A percentile compares a stretch with the other conserved stretches of the same genome.
These are phyloP conservation scores for Anethum foeniculum DNA, from an alignment of 140 eudicot genomes.

Conservation along the genomic window DNA sequence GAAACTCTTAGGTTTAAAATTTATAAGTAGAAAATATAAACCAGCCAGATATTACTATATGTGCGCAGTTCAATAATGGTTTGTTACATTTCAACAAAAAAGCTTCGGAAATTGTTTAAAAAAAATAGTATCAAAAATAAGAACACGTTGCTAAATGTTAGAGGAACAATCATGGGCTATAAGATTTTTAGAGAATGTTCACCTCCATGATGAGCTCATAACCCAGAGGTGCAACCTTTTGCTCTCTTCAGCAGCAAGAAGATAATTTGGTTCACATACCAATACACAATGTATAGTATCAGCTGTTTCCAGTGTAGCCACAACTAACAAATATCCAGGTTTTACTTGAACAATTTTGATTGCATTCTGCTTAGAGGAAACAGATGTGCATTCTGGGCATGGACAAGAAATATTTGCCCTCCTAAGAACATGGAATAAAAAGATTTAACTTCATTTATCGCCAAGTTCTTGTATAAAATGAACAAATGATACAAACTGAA, in stretches of 20 bases:
- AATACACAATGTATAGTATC: constrained; percentile 46
- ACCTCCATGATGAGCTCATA: constrained; percentile 95
- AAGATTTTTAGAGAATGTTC: constrained; percentile 7
- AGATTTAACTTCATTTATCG: constrained; percentile 13
- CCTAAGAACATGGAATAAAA: constrained; percentile 27
- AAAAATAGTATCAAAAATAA: background rate
- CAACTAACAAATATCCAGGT: constrained; percentile 55
- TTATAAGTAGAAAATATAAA: background rate
- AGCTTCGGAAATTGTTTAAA: background rate
- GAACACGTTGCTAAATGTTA: background rate
- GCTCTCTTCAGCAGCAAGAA: constrained; percentile 74
- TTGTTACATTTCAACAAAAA: background rate
- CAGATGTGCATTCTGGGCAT: constrained; percentile 56
- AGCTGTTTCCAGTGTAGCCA: constrained; percentile 44
- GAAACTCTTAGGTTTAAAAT: background rate
- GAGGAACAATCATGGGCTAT: background rate
- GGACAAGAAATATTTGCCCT: constrained; percentile 48
- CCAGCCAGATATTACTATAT: background rate
- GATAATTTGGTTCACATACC: constrained; percentile 70
- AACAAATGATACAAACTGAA: background rate
- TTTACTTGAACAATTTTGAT: constrained; percentile 73
- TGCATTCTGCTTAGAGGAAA: constrained; percentile 54
- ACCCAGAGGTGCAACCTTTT: constrained; percentile 78
- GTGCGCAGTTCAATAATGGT: background rate
- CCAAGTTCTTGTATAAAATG: constrained; percentile 12